Evolutionary conservation across 257 asterid genomes (phyloP).

Genomic region (Verbascum thapsus): DNA sequence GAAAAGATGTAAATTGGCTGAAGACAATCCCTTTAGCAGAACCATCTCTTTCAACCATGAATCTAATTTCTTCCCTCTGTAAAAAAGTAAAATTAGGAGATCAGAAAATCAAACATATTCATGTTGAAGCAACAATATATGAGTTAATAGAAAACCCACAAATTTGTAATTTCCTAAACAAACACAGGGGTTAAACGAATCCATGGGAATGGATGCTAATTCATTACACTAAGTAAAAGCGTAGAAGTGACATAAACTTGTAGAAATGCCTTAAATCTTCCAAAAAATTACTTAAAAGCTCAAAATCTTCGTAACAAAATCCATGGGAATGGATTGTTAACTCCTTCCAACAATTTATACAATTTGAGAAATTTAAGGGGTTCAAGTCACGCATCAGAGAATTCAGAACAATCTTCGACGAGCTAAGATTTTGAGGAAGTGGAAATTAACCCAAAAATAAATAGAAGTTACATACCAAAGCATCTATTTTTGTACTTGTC

Average conservation of each 20-base stretch:
- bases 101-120: conserved; percentile 20
- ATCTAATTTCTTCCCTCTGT: conserved; percentile 95
- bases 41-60: conserved; percentile 95
- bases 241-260: neutral
- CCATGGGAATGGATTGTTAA: too few relatives aligned
- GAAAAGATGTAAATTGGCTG: conserved; percentile 92
- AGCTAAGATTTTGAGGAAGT: too few relatives aligned
- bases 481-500: conserved; percentile 94
- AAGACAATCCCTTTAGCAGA: conserved; percentile 96
- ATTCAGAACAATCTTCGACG: too few relatives aligned
- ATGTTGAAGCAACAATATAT: neutral
- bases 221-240: neutral
- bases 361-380: too few relatives aligned
- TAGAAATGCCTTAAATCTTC: neutral
- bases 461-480: conserved; percentile 81
- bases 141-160: neutral
- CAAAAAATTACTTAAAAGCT: neutral
- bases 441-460: too few relatives aligned
- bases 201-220: neutral
- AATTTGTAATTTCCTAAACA: neutral
- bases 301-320: too few relatives aligned
- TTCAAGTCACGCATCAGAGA: too few relatives aligned
- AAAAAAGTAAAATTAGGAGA: conserved; percentile 26
- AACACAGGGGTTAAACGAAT: too few relatives aligned
- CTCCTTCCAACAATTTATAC: too few relatives aligned